Conservation (phyloP, 257 asterid genomes). For the Salvia rosmarinus region DNA sequence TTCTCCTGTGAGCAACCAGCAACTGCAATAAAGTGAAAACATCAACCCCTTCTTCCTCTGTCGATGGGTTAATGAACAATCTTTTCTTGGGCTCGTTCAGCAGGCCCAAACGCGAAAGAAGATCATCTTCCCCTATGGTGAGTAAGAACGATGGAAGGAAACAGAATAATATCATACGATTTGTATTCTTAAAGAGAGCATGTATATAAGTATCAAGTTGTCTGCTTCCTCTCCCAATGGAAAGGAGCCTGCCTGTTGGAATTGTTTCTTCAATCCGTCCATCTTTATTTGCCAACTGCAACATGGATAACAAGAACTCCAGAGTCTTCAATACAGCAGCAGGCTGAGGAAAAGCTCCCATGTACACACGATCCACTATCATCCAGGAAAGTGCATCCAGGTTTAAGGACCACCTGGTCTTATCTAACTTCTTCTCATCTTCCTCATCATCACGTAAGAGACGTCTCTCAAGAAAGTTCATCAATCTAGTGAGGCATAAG, state of each 20-base stretch:
- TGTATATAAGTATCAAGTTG: constrained; percentile 82
- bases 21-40: constrained; percentile 77
- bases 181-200: constrained; percentile 77
- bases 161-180: constrained; percentile 82
- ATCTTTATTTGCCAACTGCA: constrained; percentile 97
- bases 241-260: constrained; percentile 80
- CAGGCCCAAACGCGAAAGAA: constrained; percentile 74
- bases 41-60: constrained; percentile 73
- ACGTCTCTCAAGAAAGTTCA: constrained; percentile 95
- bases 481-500: constrained; percentile 83
- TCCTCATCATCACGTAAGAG: constrained; percentile 96
- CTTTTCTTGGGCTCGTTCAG: constrained; percentile 70
- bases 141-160: constrained; percentile 94
- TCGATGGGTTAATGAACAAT: constrained; percentile 41
- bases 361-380: constrained; percentile 90
- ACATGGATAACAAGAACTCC: constrained; percentile 92
- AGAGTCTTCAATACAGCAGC: constrained; percentile 78
- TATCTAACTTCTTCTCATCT: constrained; percentile 83
- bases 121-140: constrained; percentile 88
- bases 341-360: constrained; percentile 99
- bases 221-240: constrained; percentile 95
- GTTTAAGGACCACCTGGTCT: constrained; percentile 83
- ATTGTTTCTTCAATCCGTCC: constrained; percentile 90
- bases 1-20: constrained; percentile 83
- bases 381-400: constrained; percentile 87